phyloP scores from a whole-genome alignment of 139 green algal genomes.

The Closterium sp. region DNA sequence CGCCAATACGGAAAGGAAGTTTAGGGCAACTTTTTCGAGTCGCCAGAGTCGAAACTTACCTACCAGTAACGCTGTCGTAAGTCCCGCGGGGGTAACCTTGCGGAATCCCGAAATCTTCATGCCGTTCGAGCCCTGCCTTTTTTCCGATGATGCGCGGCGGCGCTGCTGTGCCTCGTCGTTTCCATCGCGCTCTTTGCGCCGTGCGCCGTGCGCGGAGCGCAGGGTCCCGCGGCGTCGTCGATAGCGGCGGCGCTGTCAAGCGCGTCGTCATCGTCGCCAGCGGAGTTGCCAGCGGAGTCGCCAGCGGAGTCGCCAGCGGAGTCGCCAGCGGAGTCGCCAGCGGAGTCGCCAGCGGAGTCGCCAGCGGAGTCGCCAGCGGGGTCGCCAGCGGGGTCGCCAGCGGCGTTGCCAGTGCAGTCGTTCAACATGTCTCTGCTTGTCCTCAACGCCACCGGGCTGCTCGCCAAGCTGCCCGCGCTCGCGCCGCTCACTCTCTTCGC shows the following conservation, averaged over 20 bases:
- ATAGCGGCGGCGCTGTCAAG: neutral
- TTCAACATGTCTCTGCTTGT: neutral
- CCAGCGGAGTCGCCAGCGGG: too few relatives aligned
- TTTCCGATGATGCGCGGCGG: too few relatives aligned
- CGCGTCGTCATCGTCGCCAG: too few relatives aligned
- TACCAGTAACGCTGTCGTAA: too few relatives aligned
- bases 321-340: neutral
- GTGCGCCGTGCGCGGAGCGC: neutral
- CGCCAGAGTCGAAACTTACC: too few relatives aligned
- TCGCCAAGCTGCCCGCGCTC: neutral
- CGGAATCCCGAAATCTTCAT: too few relatives aligned
- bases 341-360: neutral
- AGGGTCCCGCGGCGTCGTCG: neutral
- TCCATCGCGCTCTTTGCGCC: neutral
- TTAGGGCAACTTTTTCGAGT: too few relatives aligned
- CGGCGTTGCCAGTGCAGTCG: neutral
- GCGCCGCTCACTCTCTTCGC: neutral
- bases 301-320: neutral
- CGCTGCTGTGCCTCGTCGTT: neutral
- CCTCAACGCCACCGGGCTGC: neutral
- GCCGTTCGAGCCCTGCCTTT: too few relatives aligned
- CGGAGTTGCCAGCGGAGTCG: neutral
- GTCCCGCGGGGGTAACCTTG: too few relatives aligned
- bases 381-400: neutral
- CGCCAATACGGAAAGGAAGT: too few relatives aligned